phyloP scores from a whole-genome alignment of 345 rosid genomes.

The Linum trigynum region DNA sequence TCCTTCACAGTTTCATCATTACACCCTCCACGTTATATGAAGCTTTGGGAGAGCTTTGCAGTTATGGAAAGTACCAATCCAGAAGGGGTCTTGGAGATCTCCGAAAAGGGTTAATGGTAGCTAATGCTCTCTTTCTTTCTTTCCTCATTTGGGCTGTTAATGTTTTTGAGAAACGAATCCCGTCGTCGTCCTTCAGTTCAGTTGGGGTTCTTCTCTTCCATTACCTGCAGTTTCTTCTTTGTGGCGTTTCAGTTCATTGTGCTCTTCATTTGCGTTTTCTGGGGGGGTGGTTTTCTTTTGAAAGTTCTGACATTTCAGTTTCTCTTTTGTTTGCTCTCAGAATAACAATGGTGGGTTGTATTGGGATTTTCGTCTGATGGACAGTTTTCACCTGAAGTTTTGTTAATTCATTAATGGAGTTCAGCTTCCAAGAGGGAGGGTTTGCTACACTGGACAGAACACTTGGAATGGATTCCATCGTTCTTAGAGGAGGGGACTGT shows the following conservation, averaged over 20 bases:
- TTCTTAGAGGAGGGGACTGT: constrained; percentile 55
- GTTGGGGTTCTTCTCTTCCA: constrained; percentile 5
- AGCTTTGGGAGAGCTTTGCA: no score
- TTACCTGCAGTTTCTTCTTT: constrained; percentile 8
- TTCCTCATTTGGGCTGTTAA: no score
- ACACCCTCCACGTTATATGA: no score
- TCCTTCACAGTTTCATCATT: background rate
- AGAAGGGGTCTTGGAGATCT: constrained; percentile 44
- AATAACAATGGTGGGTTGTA: background rate
- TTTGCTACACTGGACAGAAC: constrained; percentile 68
- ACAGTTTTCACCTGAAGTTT: constrained; percentile 39
- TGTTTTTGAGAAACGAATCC: no score
- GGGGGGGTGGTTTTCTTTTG: background rate
- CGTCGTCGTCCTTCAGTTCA: no score
- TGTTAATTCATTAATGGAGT: constrained; percentile 56
- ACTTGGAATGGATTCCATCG: constrained; percentile 54
- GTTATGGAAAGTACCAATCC: no score
- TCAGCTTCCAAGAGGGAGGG: constrained; percentile 55
- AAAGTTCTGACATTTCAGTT: background rate
- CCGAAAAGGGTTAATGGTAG: constrained; percentile 72
- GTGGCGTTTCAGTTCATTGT: background rate
- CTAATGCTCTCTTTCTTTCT: no score
- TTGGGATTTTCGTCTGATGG: background rate
- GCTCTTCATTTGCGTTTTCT: background rate
- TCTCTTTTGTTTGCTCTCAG: background rate